A percentile compares a stretch with the other conserved stretches of the same genome.
These are phyloP conservation scores for Ophiosphaerella herpotricha DNA, from an alignment of 2,329 filamentous ascomycete species.

Conservation along the genomic window DNA sequence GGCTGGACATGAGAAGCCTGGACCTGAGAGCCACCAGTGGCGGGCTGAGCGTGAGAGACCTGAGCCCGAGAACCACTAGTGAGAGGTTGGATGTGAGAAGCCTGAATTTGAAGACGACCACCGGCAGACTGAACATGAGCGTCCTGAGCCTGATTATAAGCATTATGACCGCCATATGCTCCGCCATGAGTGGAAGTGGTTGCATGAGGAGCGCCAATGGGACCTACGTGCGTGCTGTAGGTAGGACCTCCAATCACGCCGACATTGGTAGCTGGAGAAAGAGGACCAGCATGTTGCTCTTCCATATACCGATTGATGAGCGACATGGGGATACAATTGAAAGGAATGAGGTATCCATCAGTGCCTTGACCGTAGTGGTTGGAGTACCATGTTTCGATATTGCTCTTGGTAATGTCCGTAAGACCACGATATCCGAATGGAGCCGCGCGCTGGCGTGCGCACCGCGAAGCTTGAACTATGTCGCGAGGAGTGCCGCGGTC, in stretches of 20 bases:
- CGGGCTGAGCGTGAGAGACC: too few relatives aligned
- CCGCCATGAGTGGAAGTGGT: not conserved
- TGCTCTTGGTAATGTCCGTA: conserved; percentile 24
- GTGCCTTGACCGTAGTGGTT: conserved; percentile 22
- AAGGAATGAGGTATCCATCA: conserved; percentile 23
- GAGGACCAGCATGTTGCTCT: conserved; percentile 10
- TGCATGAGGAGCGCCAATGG: not conserved
- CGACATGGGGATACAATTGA: conserved; percentile 33
- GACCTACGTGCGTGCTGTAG: conserved; percentile 6
- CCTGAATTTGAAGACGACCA: too few relatives aligned
- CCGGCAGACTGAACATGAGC: too few relatives aligned
- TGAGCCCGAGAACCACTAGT: too few relatives aligned
- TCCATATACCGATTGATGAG: conserved; percentile 26
- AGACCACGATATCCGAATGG: conserved; percentile 12
- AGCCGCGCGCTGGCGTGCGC: conserved; percentile 20
- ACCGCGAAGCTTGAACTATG: conserved; percentile 25
- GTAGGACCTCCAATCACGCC: conserved; percentile 31
- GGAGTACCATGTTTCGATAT: conserved; percentile 32
- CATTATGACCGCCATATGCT: too few relatives aligned
- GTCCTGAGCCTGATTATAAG: too few relatives aligned
- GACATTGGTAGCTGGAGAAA: conserved; percentile 11
- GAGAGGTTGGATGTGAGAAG: too few relatives aligned
- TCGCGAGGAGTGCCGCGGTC: conserved; percentile 72
- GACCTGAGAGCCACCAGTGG: too few relatives aligned
- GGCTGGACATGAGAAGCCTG: too few relatives aligned